Percentiles rank a stretch among this genome's conserved stretches.
These are phyloP conservation scores for Ocimum tenuiflorum DNA, from an alignment of 257 asterid genomes.

Conservation along the genomic window DNA sequence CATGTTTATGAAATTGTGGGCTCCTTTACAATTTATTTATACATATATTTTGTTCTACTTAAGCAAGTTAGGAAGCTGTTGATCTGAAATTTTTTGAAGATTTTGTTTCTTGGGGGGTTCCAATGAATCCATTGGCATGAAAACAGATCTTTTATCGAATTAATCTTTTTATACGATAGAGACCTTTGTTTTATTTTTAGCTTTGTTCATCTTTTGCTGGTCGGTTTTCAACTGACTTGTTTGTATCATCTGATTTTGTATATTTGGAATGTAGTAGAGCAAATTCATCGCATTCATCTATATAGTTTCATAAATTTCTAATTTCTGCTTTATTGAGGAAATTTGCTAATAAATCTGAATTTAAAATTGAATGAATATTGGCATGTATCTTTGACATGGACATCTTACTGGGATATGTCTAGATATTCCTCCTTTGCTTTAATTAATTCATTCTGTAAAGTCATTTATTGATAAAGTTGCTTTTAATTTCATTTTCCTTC, in stretches of 20 bases:
- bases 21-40: neutral
- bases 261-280: neutral
- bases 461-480: neutral
- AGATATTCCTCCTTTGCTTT: neutral
- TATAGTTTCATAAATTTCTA: constrained; percentile 12
- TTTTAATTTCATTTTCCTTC: neutral
- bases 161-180: neutral
- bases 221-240: constrained; percentile 1
- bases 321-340: constrained; percentile 1
- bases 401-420: neutral
- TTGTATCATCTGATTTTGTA: constrained; percentile 15
- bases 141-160: neutral
- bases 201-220: neutral
- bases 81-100: constrained; percentile 18
- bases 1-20: constrained; percentile 18
- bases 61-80: neutral
- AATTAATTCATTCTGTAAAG: neutral
- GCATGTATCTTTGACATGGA: neutral
- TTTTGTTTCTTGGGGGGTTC: neutral
- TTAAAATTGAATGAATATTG: neutral
- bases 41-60: neutral
- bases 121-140: constrained; percentile 2
- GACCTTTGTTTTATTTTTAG: neutral
- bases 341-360: neutral
- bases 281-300: neutral